These are phyloP conservation scores for Aspergillus calidoustus DNA, from an alignment of 2,329 filamentous ascomycete genomes.

Conservation along the genomic window DNA sequence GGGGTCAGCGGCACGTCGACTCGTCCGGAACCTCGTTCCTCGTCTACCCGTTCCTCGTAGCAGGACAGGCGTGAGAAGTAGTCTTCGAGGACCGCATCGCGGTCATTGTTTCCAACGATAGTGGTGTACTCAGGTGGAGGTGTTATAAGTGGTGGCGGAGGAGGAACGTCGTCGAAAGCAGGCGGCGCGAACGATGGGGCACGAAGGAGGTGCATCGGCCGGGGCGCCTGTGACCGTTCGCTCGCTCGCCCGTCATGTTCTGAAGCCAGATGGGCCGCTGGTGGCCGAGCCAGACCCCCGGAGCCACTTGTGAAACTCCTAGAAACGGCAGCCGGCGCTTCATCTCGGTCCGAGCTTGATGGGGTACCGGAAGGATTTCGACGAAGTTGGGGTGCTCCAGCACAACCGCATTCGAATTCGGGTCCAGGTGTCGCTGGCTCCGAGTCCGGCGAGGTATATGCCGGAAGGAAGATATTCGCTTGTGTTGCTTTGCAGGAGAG, in stretches of 20 bases:
- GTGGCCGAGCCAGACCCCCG: constrained; percentile 50
- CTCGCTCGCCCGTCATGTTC: constrained; percentile 51
- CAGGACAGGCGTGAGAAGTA: constrained; percentile 79
- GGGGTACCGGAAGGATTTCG: constrained; percentile 33
- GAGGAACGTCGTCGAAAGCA: constrained; percentile 79
- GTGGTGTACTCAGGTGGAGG: constrained; percentile 84
- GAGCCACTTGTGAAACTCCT: constrained; percentile 47
- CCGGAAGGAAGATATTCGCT: constrained; percentile 82
- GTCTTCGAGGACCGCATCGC: constrained; percentile 72
- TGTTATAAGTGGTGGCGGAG: constrained; percentile 74
- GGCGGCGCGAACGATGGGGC: constrained; percentile 87
- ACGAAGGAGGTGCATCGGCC: constrained; percentile 83
- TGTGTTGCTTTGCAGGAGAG: constrained; percentile 92
- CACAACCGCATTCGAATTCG: constrained; percentile 68
- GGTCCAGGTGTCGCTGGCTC: constrained; percentile 57
- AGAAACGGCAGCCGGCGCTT: constrained; percentile 30
- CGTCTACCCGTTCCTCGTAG: constrained; percentile 67
- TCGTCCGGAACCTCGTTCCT: constrained; percentile 50
- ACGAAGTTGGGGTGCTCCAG: constrained; percentile 61
- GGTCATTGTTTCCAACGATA: constrained; percentile 72
- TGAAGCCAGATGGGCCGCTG: constrained; percentile 54
- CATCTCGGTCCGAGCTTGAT: constrained; percentile 34
- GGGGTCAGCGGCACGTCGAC: constrained; percentile 67
- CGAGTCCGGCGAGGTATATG: constrained; percentile 68
- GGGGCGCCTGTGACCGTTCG: constrained; percentile 41